Conservation (phyloP, 257 asterid species). For the Dorcoceras hygrometricum region DNA sequence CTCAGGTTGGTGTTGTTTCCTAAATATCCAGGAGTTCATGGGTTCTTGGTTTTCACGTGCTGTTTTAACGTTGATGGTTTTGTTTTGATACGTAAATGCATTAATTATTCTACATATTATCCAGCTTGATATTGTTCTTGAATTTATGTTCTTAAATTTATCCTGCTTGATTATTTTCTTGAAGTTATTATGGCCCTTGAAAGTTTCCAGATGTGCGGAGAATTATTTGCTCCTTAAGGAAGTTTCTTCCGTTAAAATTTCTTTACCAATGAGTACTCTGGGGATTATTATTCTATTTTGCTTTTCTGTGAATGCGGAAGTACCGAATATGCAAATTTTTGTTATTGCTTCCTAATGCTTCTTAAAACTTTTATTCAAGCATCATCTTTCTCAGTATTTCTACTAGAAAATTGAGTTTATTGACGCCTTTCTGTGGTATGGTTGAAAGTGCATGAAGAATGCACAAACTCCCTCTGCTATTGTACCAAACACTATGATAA, state of each 20-base stretch:
- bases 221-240: neutral
- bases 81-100: neutral
- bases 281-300: too few species aligned
- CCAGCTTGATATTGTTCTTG: conserved; percentile 7
- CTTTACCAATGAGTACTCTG: neutral
- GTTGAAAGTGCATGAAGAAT: neutral
- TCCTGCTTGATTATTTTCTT: conserved; percentile 5
- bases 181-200: conserved; percentile 15
- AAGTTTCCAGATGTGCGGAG: conserved; percentile 14
- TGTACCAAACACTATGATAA: neutral
- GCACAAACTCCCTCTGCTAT: neutral
- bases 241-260: conserved; percentile 3
- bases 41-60: neutral
- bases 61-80: neutral
- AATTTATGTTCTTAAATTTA: too few species aligned
- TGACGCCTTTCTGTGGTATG: neutral
- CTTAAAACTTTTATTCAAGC: neutral
- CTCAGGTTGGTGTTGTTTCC: conserved; percentile 58
- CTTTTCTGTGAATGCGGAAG: neutral
- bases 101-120: conserved; percentile 5
- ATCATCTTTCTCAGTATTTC: neutral
- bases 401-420: neutral
- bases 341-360: too few species aligned
- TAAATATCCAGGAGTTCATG: conserved; percentile 3
- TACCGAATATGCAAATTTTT: too few species aligned